These are phyloP conservation scores for Moniliella sp. DNA, from an alignment of 1,284 basidiomycete genomes.

Conservation along the genomic window DNA sequence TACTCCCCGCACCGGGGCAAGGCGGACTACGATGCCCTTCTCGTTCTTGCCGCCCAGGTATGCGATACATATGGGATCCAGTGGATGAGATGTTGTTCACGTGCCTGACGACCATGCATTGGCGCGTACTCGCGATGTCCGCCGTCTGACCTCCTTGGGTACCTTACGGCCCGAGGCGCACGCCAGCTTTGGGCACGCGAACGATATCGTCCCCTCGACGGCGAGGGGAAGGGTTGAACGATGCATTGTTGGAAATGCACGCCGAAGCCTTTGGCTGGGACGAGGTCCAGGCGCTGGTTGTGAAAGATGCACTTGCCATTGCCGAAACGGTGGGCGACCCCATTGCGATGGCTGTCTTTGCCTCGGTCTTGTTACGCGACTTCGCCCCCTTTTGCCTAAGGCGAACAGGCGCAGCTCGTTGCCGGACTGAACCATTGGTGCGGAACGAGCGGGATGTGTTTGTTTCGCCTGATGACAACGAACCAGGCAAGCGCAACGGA, in stretches of 20 bases:
- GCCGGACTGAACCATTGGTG: conserved; percentile 5
- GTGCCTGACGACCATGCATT: too few species aligned
- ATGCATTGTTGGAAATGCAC: neutral
- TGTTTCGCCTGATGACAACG: too few species aligned
- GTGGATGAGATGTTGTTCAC: too few species aligned
- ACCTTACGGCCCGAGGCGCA: too few species aligned
- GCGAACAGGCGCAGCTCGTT: conserved; percentile 18
- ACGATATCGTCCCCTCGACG: too few species aligned
- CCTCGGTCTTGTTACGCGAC: conserved; percentile 10
- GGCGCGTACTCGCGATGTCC: too few species aligned
- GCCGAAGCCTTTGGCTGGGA: conserved; percentile 75
- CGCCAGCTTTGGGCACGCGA: too few species aligned
- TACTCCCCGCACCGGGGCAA: neutral
- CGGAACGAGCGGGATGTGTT: too few species aligned
- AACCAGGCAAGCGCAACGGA: too few species aligned
- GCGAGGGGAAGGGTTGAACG: too few species aligned
- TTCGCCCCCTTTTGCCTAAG: conserved; percentile 7
- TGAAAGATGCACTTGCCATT: conserved; percentile 70
- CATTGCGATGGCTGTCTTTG: conserved; percentile 24
- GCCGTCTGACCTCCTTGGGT: too few species aligned
- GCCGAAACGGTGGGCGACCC: conserved; percentile 71
- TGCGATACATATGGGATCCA: conserved; percentile 29
- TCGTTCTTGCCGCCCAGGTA: conserved; percentile 21
- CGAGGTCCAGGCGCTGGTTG: conserved; percentile 66
- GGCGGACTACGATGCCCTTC: conserved; percentile 2